Percentiles rank a stretch among this genome's conserved stretches.
These are phyloP conservation scores for Brassica napus DNA, from an alignment of 345 rosid genomes.

Conservation along the genomic window DNA sequence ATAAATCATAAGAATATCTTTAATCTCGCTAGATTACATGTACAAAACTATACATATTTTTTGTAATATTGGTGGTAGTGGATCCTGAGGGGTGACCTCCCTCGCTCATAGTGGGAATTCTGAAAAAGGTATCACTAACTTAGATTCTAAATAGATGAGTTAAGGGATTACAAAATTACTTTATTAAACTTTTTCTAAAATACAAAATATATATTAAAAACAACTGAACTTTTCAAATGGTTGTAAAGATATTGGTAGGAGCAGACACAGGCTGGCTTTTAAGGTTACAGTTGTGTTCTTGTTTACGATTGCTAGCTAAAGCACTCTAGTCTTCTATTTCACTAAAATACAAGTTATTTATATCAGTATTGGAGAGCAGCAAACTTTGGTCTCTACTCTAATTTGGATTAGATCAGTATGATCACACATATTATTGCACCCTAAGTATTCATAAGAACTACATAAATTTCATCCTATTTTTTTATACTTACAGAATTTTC, in stretches of 20 bases:
- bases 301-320: constrained; percentile 8
- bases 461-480: background rate
- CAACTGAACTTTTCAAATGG: constrained; percentile 27
- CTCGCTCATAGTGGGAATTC: constrained; percentile 59
- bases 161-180: constrained; percentile 20
- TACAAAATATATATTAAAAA: constrained; percentile 17
- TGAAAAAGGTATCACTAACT: constrained; percentile 44
- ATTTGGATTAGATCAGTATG: background rate
- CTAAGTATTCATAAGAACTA: background rate
- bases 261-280: constrained; percentile 33
- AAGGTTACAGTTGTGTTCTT: constrained; percentile 28
- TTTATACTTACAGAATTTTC: background rate
- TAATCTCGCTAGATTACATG: constrained; percentile 16
- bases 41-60: background rate
- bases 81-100: constrained; percentile 46
- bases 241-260: constrained; percentile 34
- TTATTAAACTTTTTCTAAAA: constrained; percentile 20
- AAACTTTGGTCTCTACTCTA: background rate
- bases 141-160: constrained; percentile 45
- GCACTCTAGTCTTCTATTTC: constrained; percentile 21
- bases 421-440: background rate
- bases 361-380: background rate
- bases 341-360: background rate
- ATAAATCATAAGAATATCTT: constrained; percentile 3
- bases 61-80: constrained; percentile 51